Conservation (phyloP, 2,329 filamentous ascomycete species). For the Bertia moriformis region DNA sequence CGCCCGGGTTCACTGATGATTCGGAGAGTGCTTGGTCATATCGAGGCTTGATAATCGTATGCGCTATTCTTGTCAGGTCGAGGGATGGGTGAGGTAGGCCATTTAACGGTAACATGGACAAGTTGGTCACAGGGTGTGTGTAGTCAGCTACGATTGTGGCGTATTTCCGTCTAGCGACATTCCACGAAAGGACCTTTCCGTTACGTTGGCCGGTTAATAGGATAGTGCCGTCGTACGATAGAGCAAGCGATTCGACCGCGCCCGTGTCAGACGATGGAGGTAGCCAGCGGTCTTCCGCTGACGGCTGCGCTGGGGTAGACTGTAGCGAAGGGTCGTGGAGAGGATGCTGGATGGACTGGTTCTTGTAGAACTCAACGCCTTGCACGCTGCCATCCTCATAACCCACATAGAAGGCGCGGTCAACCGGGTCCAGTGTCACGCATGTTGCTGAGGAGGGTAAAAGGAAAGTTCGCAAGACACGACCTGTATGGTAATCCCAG, state of each 20-base stretch:
- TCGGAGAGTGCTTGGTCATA: conserved; percentile 22
- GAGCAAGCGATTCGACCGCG: background rate
- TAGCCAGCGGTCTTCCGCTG: conserved; percentile 21
- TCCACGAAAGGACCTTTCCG: conserved; percentile 1
- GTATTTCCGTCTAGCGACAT: background rate
- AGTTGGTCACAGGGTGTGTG: background rate
- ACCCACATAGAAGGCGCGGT: conserved; percentile 43
- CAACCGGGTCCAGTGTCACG: conserved; percentile 39
- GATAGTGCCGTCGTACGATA: background rate
- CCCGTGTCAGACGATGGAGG: conserved; percentile 10
- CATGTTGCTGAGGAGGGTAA: conserved; percentile 34
- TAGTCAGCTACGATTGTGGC: background rate
- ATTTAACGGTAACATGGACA: background rate
- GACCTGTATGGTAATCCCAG: conserved; percentile 44
- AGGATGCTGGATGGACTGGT: conserved; percentile 10
- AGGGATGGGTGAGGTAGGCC: background rate
- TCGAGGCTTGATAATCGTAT: conserved; percentile 7
- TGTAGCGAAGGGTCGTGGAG: conserved; percentile 7
- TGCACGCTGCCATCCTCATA: conserved; percentile 47
- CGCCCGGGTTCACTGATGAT: conserved; percentile 13
- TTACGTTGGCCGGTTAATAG: background rate
- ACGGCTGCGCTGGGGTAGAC: conserved; percentile 13
- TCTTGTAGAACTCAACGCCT: conserved; percentile 34
- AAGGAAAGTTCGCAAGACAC: conserved; percentile 39
- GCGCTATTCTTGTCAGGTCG: background rate